Evolutionary conservation across 768 basidiomycete species (phyloP).

Genomic region (Tephrocybe sp.): DNA sequence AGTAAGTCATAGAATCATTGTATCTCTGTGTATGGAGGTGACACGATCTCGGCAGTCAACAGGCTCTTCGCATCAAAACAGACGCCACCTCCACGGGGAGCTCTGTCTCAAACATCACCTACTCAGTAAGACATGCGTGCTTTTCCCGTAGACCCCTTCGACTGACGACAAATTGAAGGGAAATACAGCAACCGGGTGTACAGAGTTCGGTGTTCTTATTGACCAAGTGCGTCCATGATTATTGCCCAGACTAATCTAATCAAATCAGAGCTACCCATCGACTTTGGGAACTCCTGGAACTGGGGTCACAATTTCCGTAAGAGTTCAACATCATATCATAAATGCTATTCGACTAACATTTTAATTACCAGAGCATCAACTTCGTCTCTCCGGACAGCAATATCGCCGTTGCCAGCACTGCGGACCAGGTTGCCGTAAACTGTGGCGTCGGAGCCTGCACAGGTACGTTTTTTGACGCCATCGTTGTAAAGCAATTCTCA

Average conservation of each 20-base stretch:
- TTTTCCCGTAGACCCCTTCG: neutral
- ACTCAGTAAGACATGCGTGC: conserved; percentile 32
- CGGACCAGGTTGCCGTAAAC: conserved; percentile 50
- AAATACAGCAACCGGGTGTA: conserved; percentile 52
- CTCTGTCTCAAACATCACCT: conserved; percentile 49
- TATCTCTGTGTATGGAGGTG: neutral
- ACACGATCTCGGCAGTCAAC: conserved; percentile 33
- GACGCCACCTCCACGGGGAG: conserved; percentile 42
- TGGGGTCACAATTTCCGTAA: conserved; percentile 58
- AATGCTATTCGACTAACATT: neutral
- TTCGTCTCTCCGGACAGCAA: conserved; percentile 43
- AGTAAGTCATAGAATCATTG: conserved; percentile 30
- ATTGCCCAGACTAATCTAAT: neutral
- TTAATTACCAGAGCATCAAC: conserved; percentile 45
- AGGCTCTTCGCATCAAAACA: conserved; percentile 66
- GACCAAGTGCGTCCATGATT: conserved; percentile 43
- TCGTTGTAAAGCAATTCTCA: neutral
- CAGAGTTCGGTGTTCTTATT: conserved; percentile 56
- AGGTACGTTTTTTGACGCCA: conserved; percentile 30
- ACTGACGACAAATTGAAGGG: conserved; percentile 27
- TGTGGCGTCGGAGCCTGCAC: conserved; percentile 54
- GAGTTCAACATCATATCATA: conserved; percentile 17
- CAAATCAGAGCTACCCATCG: conserved; percentile 52
- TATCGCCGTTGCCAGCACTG: conserved; percentile 41
- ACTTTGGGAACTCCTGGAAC: conserved; percentile 53